Base-by-base conservation (phyloP, 129 eudicot species). In the Flaveria trinervia region DNA sequence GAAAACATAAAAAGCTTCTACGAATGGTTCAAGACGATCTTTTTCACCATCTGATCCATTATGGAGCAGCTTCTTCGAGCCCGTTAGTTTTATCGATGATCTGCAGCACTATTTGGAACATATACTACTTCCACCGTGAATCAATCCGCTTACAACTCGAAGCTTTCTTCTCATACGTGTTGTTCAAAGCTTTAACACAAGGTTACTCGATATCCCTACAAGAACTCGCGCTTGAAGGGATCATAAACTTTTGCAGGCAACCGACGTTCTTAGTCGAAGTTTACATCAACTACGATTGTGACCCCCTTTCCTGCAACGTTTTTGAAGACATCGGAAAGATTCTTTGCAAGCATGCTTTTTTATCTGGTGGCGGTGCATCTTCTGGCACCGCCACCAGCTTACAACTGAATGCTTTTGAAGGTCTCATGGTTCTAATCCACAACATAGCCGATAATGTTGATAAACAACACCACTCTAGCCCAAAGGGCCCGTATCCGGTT, bases 21-120 rank as follows among this genome's bases (percentile, higher is more conserved):
- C 84, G 95, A 75, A 90, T 93, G 96, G 76, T 90, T 28, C 86
- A 85, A 65, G 98, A 93, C 54, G 96, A 93, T 74, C 83, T 93
- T 41, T 90, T 88, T 68, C 98, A 93, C 68, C 98, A 93, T 72
- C 72, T 93, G 66, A 86, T 93, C 44, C 95, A 90, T 65, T 93
- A 93, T 74, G 98, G 96, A 7, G 56, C 69, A 15, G 12, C 84
- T 16, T 76, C 87, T 43, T 81, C 89, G 0, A 90, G 89, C 52
- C 90, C 95, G 0, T 81, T 90, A 0, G 82, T 93, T 13, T 65
- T 90, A 70, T 88, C 98, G 41, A 90, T 93, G 96, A 93, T 93
- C 7, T 86, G 92, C 70, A 90, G 98, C 76, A 90, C 89, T 17
- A 88, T 90, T 67, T 79, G 89, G 36, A 90, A 84, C 59, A 57